phyloP scores from a whole-genome alignment of 2,329 filamentous ascomycete genomes.

The Neoscytalidium dimidiatum region DNA sequence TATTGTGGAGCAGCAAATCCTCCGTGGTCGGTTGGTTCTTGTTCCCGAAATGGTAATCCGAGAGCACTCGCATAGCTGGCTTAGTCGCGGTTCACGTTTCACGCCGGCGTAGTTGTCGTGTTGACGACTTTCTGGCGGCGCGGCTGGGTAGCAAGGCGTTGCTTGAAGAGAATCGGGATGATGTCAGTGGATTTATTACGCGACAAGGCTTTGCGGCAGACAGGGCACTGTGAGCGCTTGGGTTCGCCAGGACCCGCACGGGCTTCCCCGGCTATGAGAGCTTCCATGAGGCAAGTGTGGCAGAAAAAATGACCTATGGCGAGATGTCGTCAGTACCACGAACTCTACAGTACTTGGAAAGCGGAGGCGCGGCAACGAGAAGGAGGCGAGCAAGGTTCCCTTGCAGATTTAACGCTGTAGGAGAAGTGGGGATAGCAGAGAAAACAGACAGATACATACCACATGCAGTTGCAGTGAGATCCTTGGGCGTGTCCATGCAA shows the following conservation, averaged over 20 bases:
- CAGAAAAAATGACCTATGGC: conserved; percentile 62
- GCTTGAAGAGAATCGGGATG: conserved; percentile 27
- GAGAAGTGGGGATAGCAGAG: neutral
- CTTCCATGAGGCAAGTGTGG: conserved; percentile 63
- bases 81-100: neutral
- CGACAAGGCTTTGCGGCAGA: conserved; percentile 48
- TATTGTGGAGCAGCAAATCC: neutral
- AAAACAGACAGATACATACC: conserved; percentile 46
- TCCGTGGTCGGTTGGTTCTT: neutral
- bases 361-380: no score
- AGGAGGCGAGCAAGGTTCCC: neutral
- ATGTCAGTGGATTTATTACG: conserved; percentile 43
- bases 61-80: neutral
- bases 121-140: conserved; percentile 1
- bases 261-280: conserved; percentile 58
- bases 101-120: neutral
- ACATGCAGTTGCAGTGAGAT: conserved; percentile 62
- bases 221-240: conserved; percentile 48
- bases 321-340: neutral
- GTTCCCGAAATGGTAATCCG: neutral
- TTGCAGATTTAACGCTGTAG: neutral
- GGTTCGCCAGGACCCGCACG: conserved; percentile 46
- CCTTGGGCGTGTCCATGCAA: conserved; percentile 63
- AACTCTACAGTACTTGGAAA: neutral
- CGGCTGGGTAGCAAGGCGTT: conserved; percentile 10